Evolutionary conservation across 2,329 filamentous ascomycete genomes (phyloP), one percentile per base, ranked within the genome.

Genomic region (Aspergillus sojae): DNA sequence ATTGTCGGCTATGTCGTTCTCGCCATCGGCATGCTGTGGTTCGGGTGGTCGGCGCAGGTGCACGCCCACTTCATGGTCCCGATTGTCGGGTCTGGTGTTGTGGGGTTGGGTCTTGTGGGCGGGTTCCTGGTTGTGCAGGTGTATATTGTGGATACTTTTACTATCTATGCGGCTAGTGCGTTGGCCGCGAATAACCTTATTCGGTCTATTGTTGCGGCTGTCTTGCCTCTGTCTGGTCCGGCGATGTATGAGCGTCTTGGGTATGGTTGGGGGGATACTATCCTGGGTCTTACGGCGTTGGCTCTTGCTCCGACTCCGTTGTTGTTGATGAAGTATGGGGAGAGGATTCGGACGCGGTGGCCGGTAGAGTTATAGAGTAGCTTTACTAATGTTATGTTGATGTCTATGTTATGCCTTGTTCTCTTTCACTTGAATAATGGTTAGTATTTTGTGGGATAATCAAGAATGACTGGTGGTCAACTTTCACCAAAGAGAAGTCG

Each of bases 231-330:
- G 21, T 80, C 80, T 63, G 79, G 77, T 0, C 70, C 66, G 0
- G 60, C 74, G 4, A 73, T 81, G 72, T 81, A 79, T 60, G 41
- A 70, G 1, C 66, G 65, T 5, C 68, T 81, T 12, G 78, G 79
- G 1, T 75, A 80, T 23, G 74, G 78, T 43, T 80, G 78, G 79
- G 79, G 77, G 75, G 79, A 64, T 58, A 80, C 54, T 71, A 75
- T 67, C 19, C 63, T 65, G 14, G 65, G 57, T 2, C 60, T 68
- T 19, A 52, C 67, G 7, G 48, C 65, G 1, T 53, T 79, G 10
- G 70, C 70, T 0, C 75, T 75, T 30, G 62, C 75, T 14, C 75
- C 75, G 1, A 57, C 75, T 76, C 56, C 74, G 70, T 14, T 67
- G 71, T 74, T 61, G 62, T 67, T 57, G 72, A 73, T 48, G 41